Base-by-base conservation (phyloP, 2,329 filamentous ascomycete genomes). In the Colletotrichum neosansevieriae region DNA sequence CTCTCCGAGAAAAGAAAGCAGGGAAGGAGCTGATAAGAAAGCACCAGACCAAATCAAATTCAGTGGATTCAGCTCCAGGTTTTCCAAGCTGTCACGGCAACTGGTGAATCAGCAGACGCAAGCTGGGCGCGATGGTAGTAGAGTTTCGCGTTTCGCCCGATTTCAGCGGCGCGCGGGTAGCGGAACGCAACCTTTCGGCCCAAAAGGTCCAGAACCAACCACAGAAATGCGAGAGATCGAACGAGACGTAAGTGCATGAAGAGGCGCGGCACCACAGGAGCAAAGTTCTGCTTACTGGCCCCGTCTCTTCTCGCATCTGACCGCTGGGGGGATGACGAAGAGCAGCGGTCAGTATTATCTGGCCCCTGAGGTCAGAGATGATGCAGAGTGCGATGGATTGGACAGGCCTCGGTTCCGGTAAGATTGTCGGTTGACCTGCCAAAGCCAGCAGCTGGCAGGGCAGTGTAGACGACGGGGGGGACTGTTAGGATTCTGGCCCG, bases 141-240 rank as follows among this genome's bases (percentile, higher is more conserved):
- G 38, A 67, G 65, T 58, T 29, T 53, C 47, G 40, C 13, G 61
- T 67, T 67, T 64, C 47, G 32, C 32, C 47, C 5, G 40, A 21
- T 17, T 19, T 36, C 32, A 51, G 49, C 12, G 32, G 24, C 21
- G 49, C 29, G 49, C 49, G 49, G 49, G 49, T 51, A 17, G 49
- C 49, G 49, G 49, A 51, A 19, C n/a, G 29, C 10, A 51, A 17
- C 21, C 13, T 32, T 17, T 34, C 2, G 21, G 49, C 15, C 24
- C 17, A 17, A 21, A n/a, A 36, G 49, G 24, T 0, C 49, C 9
- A 15, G 29, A 32, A 36, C n/a, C 24, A 51, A 15, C 29, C 9
- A n/a, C 5, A 32, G 11, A 51, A 32, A 34, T 19, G 32, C 49
- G 19, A 34, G 24, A 6, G 24, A 29, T 29, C 24, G 24, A 29